These are phyloP conservation scores for Arthrobotrys entomopaga DNA, from an alignment of 2,329 filamentous ascomycete genomes.

Conservation along the genomic window DNA sequence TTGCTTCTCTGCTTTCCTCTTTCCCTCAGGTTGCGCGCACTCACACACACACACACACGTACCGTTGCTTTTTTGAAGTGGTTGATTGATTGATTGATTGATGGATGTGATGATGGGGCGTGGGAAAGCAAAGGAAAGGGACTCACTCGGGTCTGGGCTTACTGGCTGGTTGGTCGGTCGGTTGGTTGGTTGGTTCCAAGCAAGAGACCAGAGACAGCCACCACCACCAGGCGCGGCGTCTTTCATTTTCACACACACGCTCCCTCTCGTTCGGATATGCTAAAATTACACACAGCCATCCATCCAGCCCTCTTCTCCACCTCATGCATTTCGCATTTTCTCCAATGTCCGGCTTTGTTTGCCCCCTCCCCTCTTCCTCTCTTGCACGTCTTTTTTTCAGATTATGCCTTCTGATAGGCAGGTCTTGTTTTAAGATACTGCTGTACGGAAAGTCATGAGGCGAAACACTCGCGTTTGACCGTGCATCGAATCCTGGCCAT, in stretches of 20 bases:
- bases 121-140: conserved; percentile 18
- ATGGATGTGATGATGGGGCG: conserved; percentile 14
- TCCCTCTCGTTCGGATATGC: conserved; percentile 32
- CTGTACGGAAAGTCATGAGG: neutral
- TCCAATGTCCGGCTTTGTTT: neutral
- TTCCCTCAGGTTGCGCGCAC: conserved; percentile 4
- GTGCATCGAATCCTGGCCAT: too few species aligned
- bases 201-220: conserved; percentile 30
- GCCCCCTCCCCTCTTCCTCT: neutral
- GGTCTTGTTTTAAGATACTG: neutral
- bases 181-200: conserved; percentile 26
- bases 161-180: conserved; percentile 38
- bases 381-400: neutral
- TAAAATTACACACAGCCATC: conserved; percentile 54
- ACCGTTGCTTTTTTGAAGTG: conserved; percentile 7
- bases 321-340: conserved; percentile 1
- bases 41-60: conserved; percentile 7
- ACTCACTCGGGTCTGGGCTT: conserved; percentile 46
- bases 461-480: conserved; percentile 38
- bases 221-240: conserved; percentile 12
- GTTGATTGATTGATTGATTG: conserved; percentile 5
- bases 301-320: neutral
- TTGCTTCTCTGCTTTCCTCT: conserved; percentile 12
- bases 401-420: conserved; percentile 24
- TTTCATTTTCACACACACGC: neutral